phyloP scores from a whole-genome alignment of 371 early-diverging fungal genomes.

The Mucor indicus region DNA sequence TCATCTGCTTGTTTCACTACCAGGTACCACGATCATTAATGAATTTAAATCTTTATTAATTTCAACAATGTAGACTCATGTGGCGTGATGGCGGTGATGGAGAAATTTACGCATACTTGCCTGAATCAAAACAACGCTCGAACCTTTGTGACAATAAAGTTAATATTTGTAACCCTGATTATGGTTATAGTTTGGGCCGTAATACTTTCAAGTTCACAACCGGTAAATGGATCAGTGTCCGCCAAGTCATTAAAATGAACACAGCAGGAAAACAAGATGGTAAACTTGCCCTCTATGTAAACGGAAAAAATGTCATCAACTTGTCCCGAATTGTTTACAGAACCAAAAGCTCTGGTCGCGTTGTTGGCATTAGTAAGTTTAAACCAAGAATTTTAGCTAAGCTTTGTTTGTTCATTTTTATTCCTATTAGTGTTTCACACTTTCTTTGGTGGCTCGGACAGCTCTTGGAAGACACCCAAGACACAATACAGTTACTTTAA shows the following conservation, averaged over 20 bases:
- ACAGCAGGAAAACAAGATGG: conserved; percentile 52
- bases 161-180: conserved; percentile 55
- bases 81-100: conserved; percentile 56
- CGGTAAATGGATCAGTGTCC: conserved; percentile 55
- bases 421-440: conserved; percentile 31
- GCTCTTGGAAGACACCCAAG: conserved; percentile 46
- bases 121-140: conserved; percentile 39
- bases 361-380: conserved; percentile 22
- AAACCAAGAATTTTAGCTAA: not conserved
- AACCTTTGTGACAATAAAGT: conserved; percentile 40
- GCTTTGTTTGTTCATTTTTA: not conserved
- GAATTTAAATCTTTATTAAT: not conserved
- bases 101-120: conserved; percentile 64
- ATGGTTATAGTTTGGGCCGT: conserved; percentile 65
- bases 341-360: conserved; percentile 10
- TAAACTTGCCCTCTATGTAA: conserved; percentile 24
- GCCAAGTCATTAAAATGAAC: conserved; percentile 57
- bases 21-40: conserved; percentile 16
- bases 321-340: conserved; percentile 10
- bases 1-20: conserved; percentile 60
- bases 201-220: conserved; percentile 50
- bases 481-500: conserved; percentile 55
- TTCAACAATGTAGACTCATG: conserved; percentile 46
- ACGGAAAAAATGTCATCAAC: conserved; percentile 1
- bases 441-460: conserved; percentile 57